A percentile compares a stretch with the other conserved stretches of the same genome.
Evolutionary conservation across 345 rosid species (phyloP).

Genomic region (Syzygium jambos): DNA sequence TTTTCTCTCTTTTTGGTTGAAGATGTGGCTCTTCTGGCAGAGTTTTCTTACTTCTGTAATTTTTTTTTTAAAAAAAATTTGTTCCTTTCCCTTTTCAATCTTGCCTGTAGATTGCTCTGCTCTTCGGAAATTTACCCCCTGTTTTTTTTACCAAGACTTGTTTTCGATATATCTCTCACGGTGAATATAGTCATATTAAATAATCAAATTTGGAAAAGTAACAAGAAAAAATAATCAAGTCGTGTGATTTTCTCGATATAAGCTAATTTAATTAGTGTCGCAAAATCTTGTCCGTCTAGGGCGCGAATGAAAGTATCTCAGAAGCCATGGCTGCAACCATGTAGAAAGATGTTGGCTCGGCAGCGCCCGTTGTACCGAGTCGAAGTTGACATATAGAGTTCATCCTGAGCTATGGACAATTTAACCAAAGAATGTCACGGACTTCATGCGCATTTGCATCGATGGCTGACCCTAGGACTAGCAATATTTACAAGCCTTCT

Average conservation of each 20-base stretch:
- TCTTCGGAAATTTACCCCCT: neutral
- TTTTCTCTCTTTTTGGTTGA: neutral
- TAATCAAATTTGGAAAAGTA: neutral
- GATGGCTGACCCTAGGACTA: too few relatives aligned
- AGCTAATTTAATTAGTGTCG: too few relatives aligned
- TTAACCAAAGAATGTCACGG: too few relatives aligned
- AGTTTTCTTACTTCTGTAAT: neutral
- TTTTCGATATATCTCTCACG: neutral
- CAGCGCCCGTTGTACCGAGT: too few relatives aligned
- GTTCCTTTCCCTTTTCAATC: neutral
- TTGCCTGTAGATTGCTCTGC: neutral
- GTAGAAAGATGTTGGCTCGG: too few relatives aligned
- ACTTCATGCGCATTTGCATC: too few relatives aligned
- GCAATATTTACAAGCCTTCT: neutral
- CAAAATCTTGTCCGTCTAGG: too few relatives aligned
- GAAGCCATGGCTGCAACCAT: too few relatives aligned
- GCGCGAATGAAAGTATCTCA: too few relatives aligned
- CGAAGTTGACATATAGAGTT: too few relatives aligned
- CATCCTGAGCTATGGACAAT: too few relatives aligned
- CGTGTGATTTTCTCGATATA: too few relatives aligned
- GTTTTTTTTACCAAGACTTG: neutral
- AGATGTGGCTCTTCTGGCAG: neutral
- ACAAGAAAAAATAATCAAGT: neutral
- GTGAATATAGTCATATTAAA: neutral
- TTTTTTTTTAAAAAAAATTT: neutral